Base-by-base conservation (phyloP, 345 rosid species). In the Populus nigra region DNA sequence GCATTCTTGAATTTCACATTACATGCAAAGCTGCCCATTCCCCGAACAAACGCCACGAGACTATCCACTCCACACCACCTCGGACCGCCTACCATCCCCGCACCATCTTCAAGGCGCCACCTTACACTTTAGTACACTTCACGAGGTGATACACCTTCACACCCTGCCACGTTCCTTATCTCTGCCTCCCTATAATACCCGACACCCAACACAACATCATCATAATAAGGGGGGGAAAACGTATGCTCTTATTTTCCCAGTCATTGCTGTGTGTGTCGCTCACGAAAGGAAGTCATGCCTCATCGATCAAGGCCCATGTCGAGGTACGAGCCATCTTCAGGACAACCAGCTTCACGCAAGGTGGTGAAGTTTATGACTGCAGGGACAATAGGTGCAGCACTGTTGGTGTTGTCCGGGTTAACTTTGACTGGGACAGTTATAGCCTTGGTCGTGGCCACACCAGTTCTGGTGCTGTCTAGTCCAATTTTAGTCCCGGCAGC, bases 401-500 rank as follows among this genome's bases (percentile, higher is more conserved):
- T 88, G 29, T 55, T 89, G 1, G 50, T 84, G n/a, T 39, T 88
- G 43, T 82, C 94, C 1, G 92, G 90, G 31, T 55, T 91, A 67
- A 91, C 90, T 63, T 68, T 88, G 1, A 83, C 88, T 1, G 91
- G 86, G 31, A 91, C 93, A 0, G 89, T 87, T 22, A 83, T 91
- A 8, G 89, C 84, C 4, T 77, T 93, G 59, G 73, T 90, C 66
- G 5, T 89, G 35, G 90, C 90, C 7, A 93, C 97, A 0, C 90
- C 94, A 0, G 12, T 90, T 0, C 77, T 91, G 73, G 90, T 91
- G 43, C 11, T 93, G 8, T 91, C 81, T 27, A 91, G 94, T 33
- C 93, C 97, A 3, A 66, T 93, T 57, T 69, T 93, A 1, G 87
- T 93, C 9, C 96, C 96, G 0, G 89, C 94, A 2, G 92, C 49